These are phyloP conservation scores for Diutina rugosa DNA, from an alignment of 1,139 yeast genomes.

Conservation along the genomic window DNA sequence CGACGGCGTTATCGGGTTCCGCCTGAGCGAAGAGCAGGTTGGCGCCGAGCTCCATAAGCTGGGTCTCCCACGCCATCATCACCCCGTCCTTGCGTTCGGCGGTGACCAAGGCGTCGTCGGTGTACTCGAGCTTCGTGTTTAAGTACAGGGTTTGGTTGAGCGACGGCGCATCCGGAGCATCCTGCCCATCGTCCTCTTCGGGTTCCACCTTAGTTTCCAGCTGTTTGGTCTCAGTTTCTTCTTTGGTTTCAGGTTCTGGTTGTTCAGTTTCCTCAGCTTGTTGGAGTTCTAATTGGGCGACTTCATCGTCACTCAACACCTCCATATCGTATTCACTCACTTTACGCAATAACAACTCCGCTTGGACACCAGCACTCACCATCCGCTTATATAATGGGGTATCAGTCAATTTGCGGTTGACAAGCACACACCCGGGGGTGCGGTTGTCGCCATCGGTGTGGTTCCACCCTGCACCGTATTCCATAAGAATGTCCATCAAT, in stretches of 20 bases:
- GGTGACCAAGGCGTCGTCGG: constrained; percentile 61
- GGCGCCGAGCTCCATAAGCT: constrained; percentile 72
- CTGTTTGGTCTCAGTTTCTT: not conserved
- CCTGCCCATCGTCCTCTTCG: constrained; percentile 4
- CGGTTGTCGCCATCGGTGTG: constrained; percentile 50
- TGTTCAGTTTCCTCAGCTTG: not conserved
- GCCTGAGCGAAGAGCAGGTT: constrained; percentile 43
- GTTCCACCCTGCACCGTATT: constrained; percentile 91
- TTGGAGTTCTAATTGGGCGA: constrained; percentile 7
- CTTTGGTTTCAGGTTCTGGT: constrained; percentile 2
- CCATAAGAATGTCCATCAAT: constrained; percentile 55
- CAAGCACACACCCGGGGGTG: constrained; percentile 66
- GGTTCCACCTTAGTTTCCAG: not conserved
- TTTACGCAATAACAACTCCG: constrained; percentile 69
- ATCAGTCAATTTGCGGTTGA: constrained; percentile 32
- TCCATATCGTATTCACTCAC: constrained; percentile 47
- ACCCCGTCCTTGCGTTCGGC: constrained; percentile 74
- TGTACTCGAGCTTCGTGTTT: constrained; percentile 54
- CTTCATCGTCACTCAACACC: constrained; percentile 25
- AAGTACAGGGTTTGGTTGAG: constrained; percentile 55
- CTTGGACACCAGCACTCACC: constrained; percentile 83
- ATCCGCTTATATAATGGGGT: constrained; percentile 37
- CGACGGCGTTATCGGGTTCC: constrained; percentile 15
- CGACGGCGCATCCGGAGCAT: constrained; percentile 37
- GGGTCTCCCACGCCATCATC: constrained; percentile 95